phyloP scores from a whole-genome alignment of 305 asterid species.

The Fraxinus angustifolia region DNA sequence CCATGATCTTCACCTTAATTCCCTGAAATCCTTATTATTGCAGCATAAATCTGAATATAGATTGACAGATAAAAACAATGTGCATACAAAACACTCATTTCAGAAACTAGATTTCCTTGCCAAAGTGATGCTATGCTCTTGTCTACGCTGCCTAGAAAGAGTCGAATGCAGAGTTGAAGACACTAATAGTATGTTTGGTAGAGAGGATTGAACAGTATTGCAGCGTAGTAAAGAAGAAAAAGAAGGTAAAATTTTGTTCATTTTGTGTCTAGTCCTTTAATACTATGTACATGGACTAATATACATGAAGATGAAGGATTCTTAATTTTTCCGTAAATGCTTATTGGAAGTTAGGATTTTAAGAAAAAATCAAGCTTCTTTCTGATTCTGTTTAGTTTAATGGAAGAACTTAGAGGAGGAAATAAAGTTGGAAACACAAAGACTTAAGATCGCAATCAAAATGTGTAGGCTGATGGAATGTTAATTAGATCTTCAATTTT shows the following conservation, averaged over 20 bases:
- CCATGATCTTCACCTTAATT: neutral
- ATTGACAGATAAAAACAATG: neutral
- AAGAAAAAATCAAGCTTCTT: neutral
- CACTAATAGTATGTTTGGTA: neutral
- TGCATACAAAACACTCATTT: neutral
- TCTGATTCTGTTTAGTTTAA: neutral
- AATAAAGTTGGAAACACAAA: neutral
- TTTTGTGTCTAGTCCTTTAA: neutral
- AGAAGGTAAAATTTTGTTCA: neutral
- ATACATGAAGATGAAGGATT: neutral
- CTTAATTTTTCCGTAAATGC: neutral
- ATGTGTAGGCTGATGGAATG: neutral
- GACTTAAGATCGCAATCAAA: neutral
- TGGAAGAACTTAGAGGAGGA: neutral
- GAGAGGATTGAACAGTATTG: neutral
- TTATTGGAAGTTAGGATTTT: neutral
- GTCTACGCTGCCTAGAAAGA: neutral
- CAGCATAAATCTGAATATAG: neutral
- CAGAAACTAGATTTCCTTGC: neutral
- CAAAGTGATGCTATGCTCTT: neutral
- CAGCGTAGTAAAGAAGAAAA: neutral
- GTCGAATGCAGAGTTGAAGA: neutral
- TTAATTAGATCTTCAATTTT: neutral
- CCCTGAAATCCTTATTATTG: neutral
- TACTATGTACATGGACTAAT: neutral